Base-by-base conservation (phyloP, 352 stramenopile genomes). In the Globisporangium nunn region DNA sequence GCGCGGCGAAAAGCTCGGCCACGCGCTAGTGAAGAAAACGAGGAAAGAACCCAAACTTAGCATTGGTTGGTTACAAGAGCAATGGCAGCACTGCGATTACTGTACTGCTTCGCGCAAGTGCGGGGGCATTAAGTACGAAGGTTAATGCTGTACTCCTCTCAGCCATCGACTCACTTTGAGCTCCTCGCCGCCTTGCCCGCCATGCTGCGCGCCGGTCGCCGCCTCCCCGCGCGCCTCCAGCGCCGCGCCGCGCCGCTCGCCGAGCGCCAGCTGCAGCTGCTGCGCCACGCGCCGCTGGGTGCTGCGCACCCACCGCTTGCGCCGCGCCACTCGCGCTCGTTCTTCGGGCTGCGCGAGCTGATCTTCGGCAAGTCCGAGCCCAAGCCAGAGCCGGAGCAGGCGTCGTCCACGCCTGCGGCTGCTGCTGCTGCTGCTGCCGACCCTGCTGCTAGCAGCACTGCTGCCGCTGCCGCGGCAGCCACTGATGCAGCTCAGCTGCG, bases 341-440 rank as follows among this genome's bases (percentile, higher is more conserved):
- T 91, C 56, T 72, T 90, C 28, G 81, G 81, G 0, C 63, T 90
- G 44, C 76, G 72, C 49, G 81, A 89, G 6, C 45, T 85, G 52
- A 50, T 91, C 41, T 90, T 91, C 35, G 77, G 77, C 23, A 59
- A 67, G 47, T 81, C 81, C 58, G 57, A 64, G 18, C 53, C 71
- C 31, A 52, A 57, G 4, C 41, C 57, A 6, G 64, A 50, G 11
- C 57, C 61, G 17, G 53, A 66, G 4, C 54, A 61, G 35, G 50
- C 50, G 4, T 18, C 28, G 7, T 65, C 52, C 29, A 29, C 15
- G 17, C 15, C 29, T 12, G 7, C 53, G 18, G 35, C 18, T 50
- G 37, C 41, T 12, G 30, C 44, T 30, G 7, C 35, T 45, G 46
- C 14, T 8, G 39, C 61, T 41, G 51, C 18, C 18, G 61, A 33